Evolutionary conservation across 352 stramenopile species (phyloP).

Genomic region (Globisporangium acanthophoron): DNA sequence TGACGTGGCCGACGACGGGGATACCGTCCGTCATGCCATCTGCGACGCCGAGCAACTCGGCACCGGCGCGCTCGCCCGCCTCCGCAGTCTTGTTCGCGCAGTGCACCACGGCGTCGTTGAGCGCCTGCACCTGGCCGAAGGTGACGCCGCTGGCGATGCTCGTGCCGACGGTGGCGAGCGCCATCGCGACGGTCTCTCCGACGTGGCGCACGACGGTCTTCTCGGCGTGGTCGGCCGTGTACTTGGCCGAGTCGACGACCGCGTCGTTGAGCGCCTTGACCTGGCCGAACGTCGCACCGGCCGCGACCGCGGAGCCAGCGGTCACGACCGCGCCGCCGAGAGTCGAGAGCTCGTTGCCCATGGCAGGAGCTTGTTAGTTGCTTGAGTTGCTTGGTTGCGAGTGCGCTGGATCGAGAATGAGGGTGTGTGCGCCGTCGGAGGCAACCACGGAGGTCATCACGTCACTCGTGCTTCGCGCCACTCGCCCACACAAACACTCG

Average conservation of each 20-base stretch:
- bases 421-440: not conserved
- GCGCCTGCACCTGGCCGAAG: constrained; percentile 5
- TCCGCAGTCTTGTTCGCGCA: constrained; percentile 6
- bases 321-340: constrained; percentile 10
- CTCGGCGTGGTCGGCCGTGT: constrained; percentile 9
- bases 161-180: constrained; percentile 2
- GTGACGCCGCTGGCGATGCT: constrained; percentile 10
- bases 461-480: no score
- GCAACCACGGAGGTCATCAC: no score
- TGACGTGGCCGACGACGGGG: constrained; percentile 11
- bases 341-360: constrained; percentile 14
- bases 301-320: constrained; percentile 3
- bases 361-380: not conserved
- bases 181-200: constrained; percentile 8
- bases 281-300: constrained; percentile 11
- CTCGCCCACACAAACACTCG: no score
- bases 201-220: constrained; percentile 14
- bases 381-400: not conserved
- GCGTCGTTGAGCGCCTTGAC: constrained; percentile 11
- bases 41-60: constrained; percentile 1
- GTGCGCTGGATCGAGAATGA: not conserved
- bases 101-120: constrained; percentile 7
- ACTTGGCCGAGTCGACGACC: constrained; percentile 7
- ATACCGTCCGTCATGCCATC: constrained; percentile 9
- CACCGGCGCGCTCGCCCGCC: not conserved